phyloP scores from a whole-genome alignment of 768 basidiomycete species.

The Fibroporia radiculosa region DNA sequence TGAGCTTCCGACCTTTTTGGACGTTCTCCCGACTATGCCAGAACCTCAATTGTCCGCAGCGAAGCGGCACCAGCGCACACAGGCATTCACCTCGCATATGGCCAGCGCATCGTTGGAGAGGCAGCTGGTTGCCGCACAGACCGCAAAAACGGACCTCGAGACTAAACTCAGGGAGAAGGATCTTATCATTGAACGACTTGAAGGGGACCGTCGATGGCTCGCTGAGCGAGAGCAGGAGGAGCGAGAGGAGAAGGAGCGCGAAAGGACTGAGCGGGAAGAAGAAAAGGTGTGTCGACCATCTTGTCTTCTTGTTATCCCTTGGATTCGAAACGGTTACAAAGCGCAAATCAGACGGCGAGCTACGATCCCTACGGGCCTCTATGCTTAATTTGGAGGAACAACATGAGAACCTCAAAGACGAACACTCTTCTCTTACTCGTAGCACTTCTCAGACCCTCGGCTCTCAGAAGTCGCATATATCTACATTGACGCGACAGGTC shows the following conservation, averaged over 20 bases:
- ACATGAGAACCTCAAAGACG: slow-evolving; percentile 53
- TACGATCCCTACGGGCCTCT: slow-evolving; percentile 42
- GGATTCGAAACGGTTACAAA: slow-evolving; percentile 20
- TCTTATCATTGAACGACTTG: slow-evolving; percentile 51
- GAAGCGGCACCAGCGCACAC: slow-evolving; percentile 60
- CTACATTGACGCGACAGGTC: slow-evolving; percentile 38
- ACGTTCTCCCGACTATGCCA: slow-evolving; percentile 20
- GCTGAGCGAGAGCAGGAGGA: slow-evolving; percentile 64
- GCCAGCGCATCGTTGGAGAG: slow-evolving; percentile 59
- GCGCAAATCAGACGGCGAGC: slow-evolving; percentile 42
- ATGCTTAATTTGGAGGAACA: slow-evolving; percentile 47
- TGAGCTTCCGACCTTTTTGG: not conserved
- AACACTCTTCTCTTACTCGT: slow-evolving; percentile 40
- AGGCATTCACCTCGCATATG: slow-evolving; percentile 54
- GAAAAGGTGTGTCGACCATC: slow-evolving; percentile 47
- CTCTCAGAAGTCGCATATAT: slow-evolving; percentile 43
- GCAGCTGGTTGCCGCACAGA: slow-evolving; percentile 55
- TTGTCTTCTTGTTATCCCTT: not conserved
- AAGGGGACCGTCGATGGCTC: slow-evolving; percentile 62
- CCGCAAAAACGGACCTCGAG: slow-evolving; percentile 57
- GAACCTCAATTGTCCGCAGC: slow-evolving; percentile 60
- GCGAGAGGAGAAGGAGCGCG: slow-evolving; percentile 55
- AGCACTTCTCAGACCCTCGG: slow-evolving; percentile 41
- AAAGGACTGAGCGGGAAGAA: slow-evolving; percentile 40
- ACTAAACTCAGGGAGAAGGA: slow-evolving; percentile 63